Conservation (phyloP, 441 rosid species). For the Erysimum pusillum region DNA sequence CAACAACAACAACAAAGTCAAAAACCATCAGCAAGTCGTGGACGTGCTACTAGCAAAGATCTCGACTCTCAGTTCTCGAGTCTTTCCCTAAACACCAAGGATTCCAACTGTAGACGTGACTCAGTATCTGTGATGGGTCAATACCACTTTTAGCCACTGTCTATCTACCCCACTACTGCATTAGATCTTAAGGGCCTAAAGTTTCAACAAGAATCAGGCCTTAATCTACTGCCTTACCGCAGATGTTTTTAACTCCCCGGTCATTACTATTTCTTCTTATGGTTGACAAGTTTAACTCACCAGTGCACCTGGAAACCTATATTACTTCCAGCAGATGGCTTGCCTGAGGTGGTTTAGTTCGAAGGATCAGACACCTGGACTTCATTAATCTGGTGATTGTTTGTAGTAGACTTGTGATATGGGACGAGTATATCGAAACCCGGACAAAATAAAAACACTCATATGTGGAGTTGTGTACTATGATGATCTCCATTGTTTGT, state of each 20-base stretch:
- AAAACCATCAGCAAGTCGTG: slow-evolving; percentile 70
- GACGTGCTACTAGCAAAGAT: slow-evolving; percentile 80
- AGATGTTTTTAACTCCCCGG: slow-evolving; percentile 44
- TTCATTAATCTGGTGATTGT: slow-evolving; percentile 46
- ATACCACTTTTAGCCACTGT: slow-evolving; percentile 62
- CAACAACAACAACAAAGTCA: slow-evolving; percentile 72
- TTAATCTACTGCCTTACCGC: slow-evolving; percentile 40
- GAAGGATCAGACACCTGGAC: slow-evolving; percentile 56
- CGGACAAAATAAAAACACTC: slow-evolving; percentile 26
- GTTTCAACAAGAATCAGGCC: slow-evolving; percentile 42
- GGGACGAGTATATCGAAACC: slow-evolving; percentile 29
- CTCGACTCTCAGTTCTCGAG: slow-evolving; percentile 88
- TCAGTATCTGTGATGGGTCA: slow-evolving; percentile 63
- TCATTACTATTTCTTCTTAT: slow-evolving; percentile 41
- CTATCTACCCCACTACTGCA: slow-evolving; percentile 44
- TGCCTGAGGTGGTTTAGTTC: slow-evolving; percentile 85
- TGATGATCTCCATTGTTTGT: slow-evolving; percentile 33
- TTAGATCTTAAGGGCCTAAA: slow-evolving; percentile 38
- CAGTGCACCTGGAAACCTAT: slow-evolving; percentile 62
- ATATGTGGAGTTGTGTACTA: slow-evolving; percentile 45
- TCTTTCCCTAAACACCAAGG: slow-evolving; percentile 83
- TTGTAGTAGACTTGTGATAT: slow-evolving; percentile 40
- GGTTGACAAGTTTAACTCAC: slow-evolving; percentile 52
- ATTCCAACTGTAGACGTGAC: slow-evolving; percentile 70
- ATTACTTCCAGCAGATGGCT: slow-evolving; percentile 59